A percentile compares a stretch with the other conserved stretches of the same genome.
phyloP scores from a whole-genome alignment of 441 rosid genomes.

The Corymbia citriodora region DNA sequence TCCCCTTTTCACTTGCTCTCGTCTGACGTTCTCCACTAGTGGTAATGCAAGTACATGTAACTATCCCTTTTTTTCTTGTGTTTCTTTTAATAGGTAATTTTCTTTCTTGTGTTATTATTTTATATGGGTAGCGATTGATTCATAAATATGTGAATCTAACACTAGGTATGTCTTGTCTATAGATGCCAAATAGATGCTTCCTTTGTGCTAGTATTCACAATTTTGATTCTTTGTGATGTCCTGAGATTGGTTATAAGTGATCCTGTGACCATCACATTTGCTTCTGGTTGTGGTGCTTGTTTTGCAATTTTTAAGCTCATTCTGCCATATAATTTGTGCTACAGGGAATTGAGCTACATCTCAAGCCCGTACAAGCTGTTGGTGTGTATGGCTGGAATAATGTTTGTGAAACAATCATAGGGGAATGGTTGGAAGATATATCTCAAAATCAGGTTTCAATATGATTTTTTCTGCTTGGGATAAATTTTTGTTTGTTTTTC shows the following conservation, averaged over 20 bases:
- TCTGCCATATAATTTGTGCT: slow-evolving; percentile 22
- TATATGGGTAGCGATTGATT: not conserved
- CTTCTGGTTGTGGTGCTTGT: not conserved
- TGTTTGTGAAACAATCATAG: slow-evolving; percentile 84
- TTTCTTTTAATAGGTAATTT: not conserved
- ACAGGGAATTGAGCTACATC: slow-evolving; percentile 95
- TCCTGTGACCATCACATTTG: not conserved
- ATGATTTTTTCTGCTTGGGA: not conserved
- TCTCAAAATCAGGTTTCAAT: slow-evolving; percentile 91
- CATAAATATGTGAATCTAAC: not conserved
- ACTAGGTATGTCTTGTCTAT: not conserved
- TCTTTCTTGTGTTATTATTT: not conserved
- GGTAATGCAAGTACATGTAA: not conserved
- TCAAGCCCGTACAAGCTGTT: slow-evolving; percentile 86
- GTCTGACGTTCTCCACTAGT: not conserved
- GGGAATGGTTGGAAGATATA: slow-evolving; percentile 98
- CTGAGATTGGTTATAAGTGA: not conserved
- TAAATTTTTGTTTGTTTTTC: slow-evolving; percentile 6
- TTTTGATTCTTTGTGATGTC: not conserved
- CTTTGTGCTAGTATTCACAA: not conserved
- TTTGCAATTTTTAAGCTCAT: not conserved
- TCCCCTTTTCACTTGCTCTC: not conserved
- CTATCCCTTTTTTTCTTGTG: not conserved
- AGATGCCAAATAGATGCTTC: not conserved
- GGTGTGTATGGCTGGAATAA: slow-evolving; percentile 93